Percentiles rank a stretch among this genome's conserved stretches.
Conservation (phyloP, 176 grass and related monocot genomes). For the Cenchrus purpureus region DNA sequence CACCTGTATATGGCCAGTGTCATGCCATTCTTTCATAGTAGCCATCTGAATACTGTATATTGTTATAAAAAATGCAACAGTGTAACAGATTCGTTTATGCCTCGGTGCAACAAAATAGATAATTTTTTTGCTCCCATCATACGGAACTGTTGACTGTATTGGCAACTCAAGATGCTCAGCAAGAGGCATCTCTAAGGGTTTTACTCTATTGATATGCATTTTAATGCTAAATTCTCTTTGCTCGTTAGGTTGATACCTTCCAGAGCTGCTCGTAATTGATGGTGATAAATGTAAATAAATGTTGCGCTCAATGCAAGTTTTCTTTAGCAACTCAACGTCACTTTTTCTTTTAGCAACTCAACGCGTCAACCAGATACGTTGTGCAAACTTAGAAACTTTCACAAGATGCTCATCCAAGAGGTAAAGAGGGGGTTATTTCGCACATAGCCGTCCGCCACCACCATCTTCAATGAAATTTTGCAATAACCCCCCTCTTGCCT, state of each 20-base stretch:
- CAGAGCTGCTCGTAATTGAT: not conserved
- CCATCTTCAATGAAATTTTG: too few relatives aligned
- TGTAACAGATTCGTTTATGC: slow-evolving; percentile 23
- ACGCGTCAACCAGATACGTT: too few relatives aligned
- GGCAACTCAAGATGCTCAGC: slow-evolving; percentile 1
- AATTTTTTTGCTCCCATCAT: not conserved
- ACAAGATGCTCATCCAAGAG: too few relatives aligned
- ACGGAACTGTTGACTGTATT: not conserved
- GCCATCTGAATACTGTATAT: slow-evolving; percentile 14
- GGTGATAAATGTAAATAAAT: slow-evolving; percentile 16
- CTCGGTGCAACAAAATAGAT: slow-evolving; percentile 16
- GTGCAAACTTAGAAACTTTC: too few relatives aligned
- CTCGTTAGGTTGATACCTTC: not conserved
- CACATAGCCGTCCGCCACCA: too few relatives aligned
- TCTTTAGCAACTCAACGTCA: not conserved
- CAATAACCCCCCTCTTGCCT: too few relatives aligned
- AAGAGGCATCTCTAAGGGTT: not conserved
- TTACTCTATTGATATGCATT: not conserved
- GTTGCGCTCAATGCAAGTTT: slow-evolving; percentile 22
- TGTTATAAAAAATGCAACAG: not conserved
- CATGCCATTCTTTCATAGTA: slow-evolving; percentile 15
- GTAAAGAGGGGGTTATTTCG: too few relatives aligned
- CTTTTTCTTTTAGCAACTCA: not conserved
- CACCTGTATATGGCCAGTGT: slow-evolving; percentile 40
- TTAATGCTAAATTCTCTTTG: not conserved